Base-by-base conservation (phyloP, 2,329 filamentous ascomycete species). In the Neofusicoccum ribis region DNA sequence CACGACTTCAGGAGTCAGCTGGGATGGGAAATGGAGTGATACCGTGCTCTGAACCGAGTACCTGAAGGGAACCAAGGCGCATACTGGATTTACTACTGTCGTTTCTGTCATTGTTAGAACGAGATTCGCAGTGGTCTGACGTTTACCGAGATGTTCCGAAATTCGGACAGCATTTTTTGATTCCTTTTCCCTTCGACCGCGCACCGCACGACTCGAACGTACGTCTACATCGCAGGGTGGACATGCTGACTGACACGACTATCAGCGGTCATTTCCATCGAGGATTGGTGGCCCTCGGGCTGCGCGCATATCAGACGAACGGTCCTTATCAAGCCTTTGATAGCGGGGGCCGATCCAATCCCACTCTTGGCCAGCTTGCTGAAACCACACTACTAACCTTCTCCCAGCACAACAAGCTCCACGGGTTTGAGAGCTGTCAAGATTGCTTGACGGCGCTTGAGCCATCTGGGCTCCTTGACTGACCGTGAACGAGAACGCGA, bases 331-430 rank as follows among this genome's bases (percentile, higher is more conserved):
- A 59, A 59, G 52, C 52, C 46, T 27, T 56, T 36, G 54, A 59
- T 44, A 46, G 54, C 54, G 41, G 20, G 41, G 36, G 52, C 12
- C 17, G 52, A 44, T 59, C 12, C 17, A 36, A 44, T 59, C 54
- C 54, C 54, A 59, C 54, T 59, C 54, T 59, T 59, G 54, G 41
- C 54, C 27, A 43, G 41, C 54, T 59, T 59, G 41, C 54, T 59
- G 52, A 43, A 44, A 58, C 52, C 31, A 37, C 52, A 44, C 39
- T 17, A 15, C 52, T 15, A 23, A 15, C 34, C 49, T 17, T 27
- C 27, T n/a, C 15, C 17, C 52, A 17, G 23, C 3, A n/a, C 36
- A 14, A 43, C 17, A 58, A 43, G 52, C 52, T 59, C 15, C 27
- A 36, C 23, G 15, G 9, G 3, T 11, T 15, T 14, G 41, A 36